Percentiles rank a stretch among this genome's conserved stretches.
Conservation (phyloP, 108 stramenopile genomes). For the Pseudonitzschia multistriata region DNA sequence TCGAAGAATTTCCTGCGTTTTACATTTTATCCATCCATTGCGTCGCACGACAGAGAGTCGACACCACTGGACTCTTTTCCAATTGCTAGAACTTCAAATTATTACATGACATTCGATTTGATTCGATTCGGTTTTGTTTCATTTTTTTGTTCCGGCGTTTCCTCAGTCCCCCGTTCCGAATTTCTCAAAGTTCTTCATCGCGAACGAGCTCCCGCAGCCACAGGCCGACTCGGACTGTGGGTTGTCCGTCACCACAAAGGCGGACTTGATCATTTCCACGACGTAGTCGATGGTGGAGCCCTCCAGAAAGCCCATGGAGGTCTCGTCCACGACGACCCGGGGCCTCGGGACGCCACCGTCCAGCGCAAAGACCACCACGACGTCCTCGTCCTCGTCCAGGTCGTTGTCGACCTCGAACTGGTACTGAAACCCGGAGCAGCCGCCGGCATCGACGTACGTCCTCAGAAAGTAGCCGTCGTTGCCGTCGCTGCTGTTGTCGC, state of each 20-base stretch:
- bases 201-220: constrained; percentile 96
- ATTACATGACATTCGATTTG: not conserved
- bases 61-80: no score
- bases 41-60: no score
- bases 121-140: not conserved
- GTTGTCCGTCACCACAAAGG: constrained; percentile 93
- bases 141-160: not conserved
- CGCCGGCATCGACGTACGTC: constrained; percentile 87
- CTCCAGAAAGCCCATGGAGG: constrained; percentile 78
- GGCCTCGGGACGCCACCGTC: not conserved
- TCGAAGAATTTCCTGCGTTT: no score
- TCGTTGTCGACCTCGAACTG: constrained; percentile 73
- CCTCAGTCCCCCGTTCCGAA: not conserved
- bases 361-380: constrained; percentile 49
- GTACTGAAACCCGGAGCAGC: constrained; percentile 88
- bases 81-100: no score
- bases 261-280: constrained; percentile 93
- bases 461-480: constrained; percentile 51
- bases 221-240: constrained; percentile 96
- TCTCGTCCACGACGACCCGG: constrained; percentile 65
- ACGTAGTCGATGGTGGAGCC: constrained; percentile 95
- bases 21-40: no score
- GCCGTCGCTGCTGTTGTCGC: not conserved
- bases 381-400: constrained; percentile 58
- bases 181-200: constrained; percentile 88